Percentiles rank a stretch among this genome's conserved stretches.
Evolutionary conservation across 2,329 filamentous ascomycete species (phyloP).

Genomic region (Xylaria sp.): DNA sequence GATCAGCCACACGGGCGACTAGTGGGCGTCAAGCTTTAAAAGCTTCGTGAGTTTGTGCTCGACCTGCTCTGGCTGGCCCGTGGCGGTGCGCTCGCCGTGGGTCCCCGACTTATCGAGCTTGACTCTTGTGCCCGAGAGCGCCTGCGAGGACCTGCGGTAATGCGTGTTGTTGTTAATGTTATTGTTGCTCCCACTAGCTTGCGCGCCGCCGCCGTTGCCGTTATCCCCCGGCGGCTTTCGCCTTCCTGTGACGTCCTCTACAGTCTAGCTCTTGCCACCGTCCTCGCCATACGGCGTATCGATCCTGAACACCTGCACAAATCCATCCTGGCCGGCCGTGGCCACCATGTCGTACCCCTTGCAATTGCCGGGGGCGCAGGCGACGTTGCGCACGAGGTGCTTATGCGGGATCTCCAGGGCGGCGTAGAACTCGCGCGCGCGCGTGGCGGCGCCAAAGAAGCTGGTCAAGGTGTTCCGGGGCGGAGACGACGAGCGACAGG

Average conservation of each 20-base stretch:
- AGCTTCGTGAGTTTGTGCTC: conserved; percentile 67
- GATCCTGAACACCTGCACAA: conserved; percentile 85
- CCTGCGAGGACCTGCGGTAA: conserved; percentile 39
- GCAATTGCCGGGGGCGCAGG: conserved; percentile 92
- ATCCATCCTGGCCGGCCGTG: conserved; percentile 90
- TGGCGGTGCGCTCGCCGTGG: conserved; percentile 56
- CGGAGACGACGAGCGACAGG: conserved; percentile 77
- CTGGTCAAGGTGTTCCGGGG: conserved; percentile 65
- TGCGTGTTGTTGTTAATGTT: conserved; percentile 42
- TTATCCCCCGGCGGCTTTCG: too few species aligned
- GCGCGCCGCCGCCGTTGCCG: too few species aligned
- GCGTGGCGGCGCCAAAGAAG: conserved; percentile 58
- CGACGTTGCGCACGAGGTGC: conserved; percentile 82
- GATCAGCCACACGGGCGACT: conserved; percentile 76
- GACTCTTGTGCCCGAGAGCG: conserved; percentile 57
- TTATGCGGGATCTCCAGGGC: conserved; percentile 79
- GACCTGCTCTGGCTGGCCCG: conserved; percentile 68
- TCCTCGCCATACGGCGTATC: conserved; percentile 60
- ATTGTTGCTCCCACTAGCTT: too few species aligned
- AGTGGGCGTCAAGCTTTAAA: conserved; percentile 69
- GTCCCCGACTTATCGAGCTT: conserved; percentile 58
- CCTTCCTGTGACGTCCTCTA: conserved; percentile 53
- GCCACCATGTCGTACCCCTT: conserved; percentile 89
- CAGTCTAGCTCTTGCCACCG: conserved; percentile 58
- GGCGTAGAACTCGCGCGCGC: conserved; percentile 80